Evolutionary conservation across 495 filamentous ascomycete species (phyloP).

Genomic region (Astrothelium subdiscretum): DNA sequence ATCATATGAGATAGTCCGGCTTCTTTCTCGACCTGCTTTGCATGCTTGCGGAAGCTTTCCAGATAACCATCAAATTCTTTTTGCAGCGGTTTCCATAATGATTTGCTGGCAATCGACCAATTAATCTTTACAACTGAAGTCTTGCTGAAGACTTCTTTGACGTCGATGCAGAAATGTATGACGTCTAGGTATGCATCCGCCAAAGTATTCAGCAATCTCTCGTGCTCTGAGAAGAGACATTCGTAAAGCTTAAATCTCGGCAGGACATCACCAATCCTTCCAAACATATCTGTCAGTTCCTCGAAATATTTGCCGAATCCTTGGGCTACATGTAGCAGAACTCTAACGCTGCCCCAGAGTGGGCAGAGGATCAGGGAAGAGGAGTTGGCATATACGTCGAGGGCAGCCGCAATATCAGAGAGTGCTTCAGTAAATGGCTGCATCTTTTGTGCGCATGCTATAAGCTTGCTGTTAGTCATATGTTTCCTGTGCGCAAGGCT

Average conservation of each 20-base stretch:
- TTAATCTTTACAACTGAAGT: neutral
- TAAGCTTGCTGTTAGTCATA: constrained; percentile 14
- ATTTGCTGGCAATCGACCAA: constrained; percentile 10
- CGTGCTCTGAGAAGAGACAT: constrained; percentile 24
- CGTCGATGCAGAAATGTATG: constrained; percentile 27
- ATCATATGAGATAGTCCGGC: constrained; percentile 23
- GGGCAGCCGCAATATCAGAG: neutral
- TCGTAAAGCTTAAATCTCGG: constrained; percentile 19
- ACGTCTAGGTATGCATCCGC: constrained; percentile 32
- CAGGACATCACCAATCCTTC: neutral
- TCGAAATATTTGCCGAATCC: constrained; percentile 29
- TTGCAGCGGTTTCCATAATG: constrained; percentile 19
- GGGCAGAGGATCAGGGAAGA: constrained; percentile 27
- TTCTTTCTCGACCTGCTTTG: constrained; percentile 22
- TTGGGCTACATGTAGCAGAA: constrained; percentile 29
- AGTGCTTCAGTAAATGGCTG: neutral
- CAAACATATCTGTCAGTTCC: constrained; percentile 3
- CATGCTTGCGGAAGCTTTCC: constrained; percentile 19
- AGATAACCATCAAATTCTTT: constrained; percentile 19
- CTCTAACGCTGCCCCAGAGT: constrained; percentile 33
- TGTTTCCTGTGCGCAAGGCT: constrained; percentile 24
- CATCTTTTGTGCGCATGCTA: constrained; percentile 2
- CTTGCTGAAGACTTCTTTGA: constrained; percentile 23
- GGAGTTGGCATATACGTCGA: constrained; percentile 30
- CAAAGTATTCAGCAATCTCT: constrained; percentile 23